Conservation (phyloP, 2,329 filamentous ascomycete genomes). For the Fonsecaea monophora region DNA sequence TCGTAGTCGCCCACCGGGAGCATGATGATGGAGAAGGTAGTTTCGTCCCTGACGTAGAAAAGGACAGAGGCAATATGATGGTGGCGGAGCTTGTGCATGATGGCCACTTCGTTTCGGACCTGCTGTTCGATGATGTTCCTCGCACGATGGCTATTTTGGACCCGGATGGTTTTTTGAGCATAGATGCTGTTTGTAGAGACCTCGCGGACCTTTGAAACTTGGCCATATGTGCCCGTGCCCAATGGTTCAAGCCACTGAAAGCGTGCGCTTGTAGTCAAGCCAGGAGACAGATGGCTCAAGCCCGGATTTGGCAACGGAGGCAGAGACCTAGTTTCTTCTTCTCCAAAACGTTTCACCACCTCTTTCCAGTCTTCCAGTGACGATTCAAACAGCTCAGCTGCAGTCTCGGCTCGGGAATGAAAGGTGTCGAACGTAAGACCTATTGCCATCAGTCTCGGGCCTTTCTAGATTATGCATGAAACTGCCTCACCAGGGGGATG, state of each 20-base stretch:
- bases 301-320: neutral
- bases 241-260: constrained; percentile 9
- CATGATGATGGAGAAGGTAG: constrained; percentile 9
- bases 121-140: constrained; percentile 4
- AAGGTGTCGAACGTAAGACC: constrained; percentile 2
- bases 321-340: neutral
- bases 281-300: neutral
- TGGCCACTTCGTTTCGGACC: constrained; percentile 1
- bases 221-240: constrained; percentile 3
- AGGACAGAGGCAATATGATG: constrained; percentile 8
- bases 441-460: neutral
- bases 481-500: neutral
- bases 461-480: neutral
- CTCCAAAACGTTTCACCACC: neutral
- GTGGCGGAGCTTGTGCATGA: constrained; percentile 13
- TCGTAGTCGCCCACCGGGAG: constrained; percentile 7
- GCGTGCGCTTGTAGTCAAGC: neutral
- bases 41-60: constrained; percentile 7
- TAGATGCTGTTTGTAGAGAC: constrained; percentile 7
- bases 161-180: constrained; percentile 11
- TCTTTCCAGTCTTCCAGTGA: constrained; percentile 8
- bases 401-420: constrained; percentile 4
- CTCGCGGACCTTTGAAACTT: constrained; percentile 13
- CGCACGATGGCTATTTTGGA: constrained; percentile 1
- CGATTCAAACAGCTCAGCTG: neutral